A percentile compares a stretch with the other conserved stretches of the same genome.
Evolutionary conservation across 2,329 filamentous ascomycete genomes (phyloP).

Genomic region (Penicillium capsulatum): DNA sequence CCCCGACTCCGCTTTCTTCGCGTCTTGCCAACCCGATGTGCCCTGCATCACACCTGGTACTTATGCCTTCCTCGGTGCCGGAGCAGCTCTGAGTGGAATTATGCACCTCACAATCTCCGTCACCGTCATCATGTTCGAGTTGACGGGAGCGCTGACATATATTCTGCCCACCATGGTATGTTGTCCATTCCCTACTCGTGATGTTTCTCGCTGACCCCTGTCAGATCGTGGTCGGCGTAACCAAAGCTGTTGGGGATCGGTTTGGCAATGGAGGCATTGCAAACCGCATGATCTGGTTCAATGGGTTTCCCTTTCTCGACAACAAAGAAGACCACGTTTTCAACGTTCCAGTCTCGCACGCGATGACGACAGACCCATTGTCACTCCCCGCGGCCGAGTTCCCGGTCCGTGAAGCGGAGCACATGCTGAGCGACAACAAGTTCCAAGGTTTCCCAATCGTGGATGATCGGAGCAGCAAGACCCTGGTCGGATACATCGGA

Average conservation of each 20-base stretch:
- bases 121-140: constrained; percentile 98
- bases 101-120: constrained; percentile 98
- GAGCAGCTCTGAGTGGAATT: constrained; percentile 85
- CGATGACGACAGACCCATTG: constrained; percentile 76
- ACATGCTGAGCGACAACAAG: constrained; percentile 68
- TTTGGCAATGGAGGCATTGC: constrained; percentile 97
- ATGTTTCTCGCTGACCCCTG: constrained; percentile 5
- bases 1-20: constrained; percentile 78
- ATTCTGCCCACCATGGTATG: constrained; percentile 88
- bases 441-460: constrained; percentile 94
- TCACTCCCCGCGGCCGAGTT: constrained; percentile 71
- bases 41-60: constrained; percentile 97
- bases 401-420: constrained; percentile 70
- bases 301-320: constrained; percentile 92
- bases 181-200: background rate
- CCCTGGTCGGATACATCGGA: constrained; percentile 85
- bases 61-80: constrained; percentile 92
- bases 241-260: constrained; percentile 84
- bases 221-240: constrained; percentile 88
- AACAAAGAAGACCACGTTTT: constrained; percentile 98
- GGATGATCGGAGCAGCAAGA: constrained; percentile 65
- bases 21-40: constrained; percentile 81
- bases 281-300: constrained; percentile 98
- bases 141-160: constrained; percentile 94
- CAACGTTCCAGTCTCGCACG: constrained; percentile 84